Base-by-base conservation (phyloP, 345 rosid genomes). In the Aegle marmelos region DNA sequence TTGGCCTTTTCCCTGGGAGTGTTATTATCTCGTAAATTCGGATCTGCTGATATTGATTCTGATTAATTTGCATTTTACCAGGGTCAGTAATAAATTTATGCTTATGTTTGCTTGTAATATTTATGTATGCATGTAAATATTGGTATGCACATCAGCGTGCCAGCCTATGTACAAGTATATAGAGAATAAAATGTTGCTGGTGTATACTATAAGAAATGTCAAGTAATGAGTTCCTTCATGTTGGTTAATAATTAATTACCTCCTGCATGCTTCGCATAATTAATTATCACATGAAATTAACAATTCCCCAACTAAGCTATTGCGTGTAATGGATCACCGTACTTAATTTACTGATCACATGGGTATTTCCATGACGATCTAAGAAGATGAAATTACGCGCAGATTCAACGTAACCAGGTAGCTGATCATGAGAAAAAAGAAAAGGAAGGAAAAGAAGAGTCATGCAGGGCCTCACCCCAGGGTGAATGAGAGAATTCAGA, bases 1-100 rank as follows among this genome's bases (percentile, higher is more conserved):
- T 1, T 89, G 7, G 90, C 87, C 3, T 85, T 91, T 78, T 69
- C 86, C 0, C 13, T 91, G 1, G 91, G 91, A 37, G 66, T 84
- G 5, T 68, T 83, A 2, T 63, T 84, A 4, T 28, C 88, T 13
- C 76, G 76, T 2, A 83, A 76, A 59, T 14, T 77, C 21, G 70
- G 62, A 62, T 66, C 80, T 0, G 28, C 39, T 30, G 30, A 68
- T 22, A 56, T 22, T 19, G 36, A 31, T 4, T 21, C 64, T 62
- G 33, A 61, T 60, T 74, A 28, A 74, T 28, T 45, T 27, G 70
- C 11, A 6, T 2, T 31, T 37, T 16, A 9, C 5, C 25, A 16
- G 21, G 17, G 36, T 60, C 17, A 39, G 16, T 17, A 60, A 58
- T 17, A 60, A 60, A 58, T 34, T 9, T 39, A 28, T 31, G 63